A percentile compares a stretch with the other conserved stretches of the same genome.
Conservation (phyloP, 306 rosid genomes). For the Begonia peltatifolia region DNA sequence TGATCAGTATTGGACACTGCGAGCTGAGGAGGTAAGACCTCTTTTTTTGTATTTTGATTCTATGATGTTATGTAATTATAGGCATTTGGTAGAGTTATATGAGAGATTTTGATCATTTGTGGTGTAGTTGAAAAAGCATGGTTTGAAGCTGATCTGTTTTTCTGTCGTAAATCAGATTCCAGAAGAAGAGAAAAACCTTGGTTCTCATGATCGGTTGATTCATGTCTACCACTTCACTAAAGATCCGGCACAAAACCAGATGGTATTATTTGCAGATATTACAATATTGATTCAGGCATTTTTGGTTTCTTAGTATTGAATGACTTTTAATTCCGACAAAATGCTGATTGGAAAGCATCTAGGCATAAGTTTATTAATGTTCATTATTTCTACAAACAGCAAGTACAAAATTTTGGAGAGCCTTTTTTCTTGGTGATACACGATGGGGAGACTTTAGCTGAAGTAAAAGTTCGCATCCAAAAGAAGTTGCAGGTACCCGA, state of each 20-base stretch:
- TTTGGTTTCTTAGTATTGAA: background rate
- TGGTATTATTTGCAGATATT: slow-evolving; percentile 19
- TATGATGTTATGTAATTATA: background rate
- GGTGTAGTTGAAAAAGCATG: background rate
- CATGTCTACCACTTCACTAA: slow-evolving; percentile 83
- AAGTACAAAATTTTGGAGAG: slow-evolving; percentile 86
- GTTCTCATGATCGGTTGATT: slow-evolving; percentile 63
- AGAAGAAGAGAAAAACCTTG: slow-evolving; percentile 70
- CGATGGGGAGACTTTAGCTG: slow-evolving; percentile 76
- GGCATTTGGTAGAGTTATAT: background rate
- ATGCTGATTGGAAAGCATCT: too few species aligned
- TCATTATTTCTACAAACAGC: slow-evolving; percentile 27
- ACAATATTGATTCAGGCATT: background rate
- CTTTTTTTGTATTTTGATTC: background rate
- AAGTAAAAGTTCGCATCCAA: slow-evolving; percentile 67
- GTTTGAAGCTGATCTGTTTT: slow-evolving; percentile 8
- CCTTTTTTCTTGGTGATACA: slow-evolving; percentile 75
- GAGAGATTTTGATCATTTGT: too few species aligned
- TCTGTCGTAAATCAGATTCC: slow-evolving; percentile 38
- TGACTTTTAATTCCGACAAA: too few species aligned
- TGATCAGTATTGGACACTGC: slow-evolving; percentile 73
- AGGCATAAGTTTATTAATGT: too few species aligned
- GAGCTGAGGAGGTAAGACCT: slow-evolving; percentile 62
- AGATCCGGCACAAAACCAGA: slow-evolving; percentile 61
- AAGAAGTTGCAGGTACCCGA: slow-evolving; percentile 77